phyloP scores from a whole-genome alignment of 2,329 filamentous ascomycete species.

The Raffaelea deltoideospora region DNA sequence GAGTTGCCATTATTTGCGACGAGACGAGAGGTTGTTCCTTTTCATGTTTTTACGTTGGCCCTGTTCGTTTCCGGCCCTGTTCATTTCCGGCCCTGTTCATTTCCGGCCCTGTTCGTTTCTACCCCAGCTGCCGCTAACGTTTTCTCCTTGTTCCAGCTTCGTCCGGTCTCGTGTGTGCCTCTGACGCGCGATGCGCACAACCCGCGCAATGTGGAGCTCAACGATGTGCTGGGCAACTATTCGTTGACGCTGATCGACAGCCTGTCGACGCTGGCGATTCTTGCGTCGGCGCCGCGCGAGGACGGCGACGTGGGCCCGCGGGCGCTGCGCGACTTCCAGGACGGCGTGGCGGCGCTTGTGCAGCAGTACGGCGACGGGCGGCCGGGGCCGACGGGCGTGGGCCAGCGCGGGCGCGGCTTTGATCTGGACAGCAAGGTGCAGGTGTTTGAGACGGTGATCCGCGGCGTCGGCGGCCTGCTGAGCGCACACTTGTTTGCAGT shows the following conservation, averaged over 20 bases:
- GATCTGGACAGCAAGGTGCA: slow-evolving; percentile 97
- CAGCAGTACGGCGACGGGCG: slow-evolving; percentile 77
- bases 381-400: slow-evolving; percentile 49
- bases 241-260: slow-evolving; percentile 92
- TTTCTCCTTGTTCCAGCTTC: slow-evolving; percentile 55
- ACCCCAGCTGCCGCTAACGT: slow-evolving; percentile 2
- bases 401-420: slow-evolving; percentile 64
- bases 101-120: slow-evolving; percentile 4
- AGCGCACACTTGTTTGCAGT: slow-evolving; percentile 89
- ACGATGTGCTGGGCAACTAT: slow-evolving; percentile 95
- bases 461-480: slow-evolving; percentile 77
- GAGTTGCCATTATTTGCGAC: no score
- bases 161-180: slow-evolving; percentile 70
- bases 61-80: no score
- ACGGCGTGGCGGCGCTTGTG: slow-evolving; percentile 62
- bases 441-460: slow-evolving; percentile 94
- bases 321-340: slow-evolving; percentile 61
- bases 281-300: slow-evolving; percentile 58
- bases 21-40: no score
- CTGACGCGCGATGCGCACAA: slow-evolving; percentile 72
- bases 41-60: no score
- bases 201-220: slow-evolving; percentile 68
- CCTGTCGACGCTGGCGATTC: slow-evolving; percentile 80
- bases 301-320: slow-evolving; percentile 37
- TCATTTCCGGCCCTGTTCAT: background rate